Base-by-base conservation (phyloP, 2,329 filamentous ascomycete genomes). In the Aspergillus luchuensis region DNA sequence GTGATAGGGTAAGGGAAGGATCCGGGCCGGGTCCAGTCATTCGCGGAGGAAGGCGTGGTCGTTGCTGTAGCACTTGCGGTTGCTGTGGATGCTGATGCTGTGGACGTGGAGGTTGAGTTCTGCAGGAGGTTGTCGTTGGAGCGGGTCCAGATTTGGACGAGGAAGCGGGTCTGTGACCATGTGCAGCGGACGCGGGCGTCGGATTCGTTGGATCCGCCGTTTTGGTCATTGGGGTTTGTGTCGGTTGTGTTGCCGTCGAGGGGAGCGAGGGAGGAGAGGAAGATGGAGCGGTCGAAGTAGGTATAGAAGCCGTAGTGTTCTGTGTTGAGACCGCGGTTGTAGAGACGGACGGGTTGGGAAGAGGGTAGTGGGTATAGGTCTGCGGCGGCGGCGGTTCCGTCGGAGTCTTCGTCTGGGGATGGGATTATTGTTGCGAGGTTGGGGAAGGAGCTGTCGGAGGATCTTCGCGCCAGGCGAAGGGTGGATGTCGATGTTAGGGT, bases 231-330 rank as follows among this genome's bases (percentile, higher is more conserved):
- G 8, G 71, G 11, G 33, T 62, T 54, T 19, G 45, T 62, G 62
- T 85, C 82, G n/a, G 77, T 77, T 3, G 79, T 70, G 3, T 76
- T 72, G 8, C 77, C 72, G 41, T 78, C 82, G 60, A 85, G 72
- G 1, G 78, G 73, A 0, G 77, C 76, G 10, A 82, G 78, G 15
- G 86, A 87, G 67, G 88, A 87, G 63, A 96, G 82, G 79, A 94
- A 96, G 64, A 96, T 91, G 8, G 89, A 90, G 66, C 92, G 91
- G 77, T 92, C 88, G 76, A 91, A 98, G 80, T 97, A 96, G 0
- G 86, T 91, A 79, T 97, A 97, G 78, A 97, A 97, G 2, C 91
- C 92, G 75, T 96, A 97, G 77, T 97, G 92, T 74, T 98, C 94
- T 0, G 89, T 89, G 2, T 84, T 79, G 28, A 90, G 81, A 17